phyloP scores from a whole-genome alignment of 805 yeast genomes.

The Schizosaccharomyces lindneri region DNA sequence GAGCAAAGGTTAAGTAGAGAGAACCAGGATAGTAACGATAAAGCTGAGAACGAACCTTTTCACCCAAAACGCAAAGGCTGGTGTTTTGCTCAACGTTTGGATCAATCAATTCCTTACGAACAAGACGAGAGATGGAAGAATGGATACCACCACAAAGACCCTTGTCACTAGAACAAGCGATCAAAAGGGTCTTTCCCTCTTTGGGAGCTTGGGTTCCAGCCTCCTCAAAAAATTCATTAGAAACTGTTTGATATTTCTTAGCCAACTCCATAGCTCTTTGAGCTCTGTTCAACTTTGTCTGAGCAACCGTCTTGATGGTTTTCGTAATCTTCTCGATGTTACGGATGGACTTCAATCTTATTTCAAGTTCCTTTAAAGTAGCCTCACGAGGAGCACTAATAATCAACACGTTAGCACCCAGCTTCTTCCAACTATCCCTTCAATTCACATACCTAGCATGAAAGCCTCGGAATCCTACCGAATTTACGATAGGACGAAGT shows the following conservation, averaged over 20 bases:
- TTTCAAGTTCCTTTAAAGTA: slow-evolving; percentile 94
- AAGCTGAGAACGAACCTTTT: slow-evolving; percentile 74
- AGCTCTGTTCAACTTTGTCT: slow-evolving; percentile 86
- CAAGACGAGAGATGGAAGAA: slow-evolving; percentile 60
- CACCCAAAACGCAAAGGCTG: slow-evolving; percentile 62
- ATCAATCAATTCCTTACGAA: slow-evolving; percentile 3
- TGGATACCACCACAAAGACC: slow-evolving; percentile 98
- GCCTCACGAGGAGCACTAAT: slow-evolving; percentile 19
- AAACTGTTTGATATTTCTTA: slow-evolving; percentile 60
- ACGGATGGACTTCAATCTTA: slow-evolving; percentile 91
- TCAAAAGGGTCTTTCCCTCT: slow-evolving; percentile 41
- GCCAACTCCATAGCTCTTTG: slow-evolving; percentile 82
- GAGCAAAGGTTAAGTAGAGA: slow-evolving; percentile 55
- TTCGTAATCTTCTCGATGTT: slow-evolving; percentile 98
- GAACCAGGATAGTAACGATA: slow-evolving; percentile 52
- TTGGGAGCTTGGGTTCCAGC: slow-evolving; percentile 8
- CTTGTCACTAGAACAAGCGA: slow-evolving; percentile 87
- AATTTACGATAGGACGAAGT: not conserved
- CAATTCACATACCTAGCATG: not conserved
- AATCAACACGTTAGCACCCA: not conserved
- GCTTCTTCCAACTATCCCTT: not conserved
- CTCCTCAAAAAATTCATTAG: slow-evolving; percentile 49
- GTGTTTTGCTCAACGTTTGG: not conserved
- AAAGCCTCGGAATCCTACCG: not conserved
- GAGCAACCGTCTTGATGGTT: slow-evolving; percentile 98